phyloP scores from a whole-genome alignment of 768 basidiomycete genomes.

The Omphalotus guepiniiformis region DNA sequence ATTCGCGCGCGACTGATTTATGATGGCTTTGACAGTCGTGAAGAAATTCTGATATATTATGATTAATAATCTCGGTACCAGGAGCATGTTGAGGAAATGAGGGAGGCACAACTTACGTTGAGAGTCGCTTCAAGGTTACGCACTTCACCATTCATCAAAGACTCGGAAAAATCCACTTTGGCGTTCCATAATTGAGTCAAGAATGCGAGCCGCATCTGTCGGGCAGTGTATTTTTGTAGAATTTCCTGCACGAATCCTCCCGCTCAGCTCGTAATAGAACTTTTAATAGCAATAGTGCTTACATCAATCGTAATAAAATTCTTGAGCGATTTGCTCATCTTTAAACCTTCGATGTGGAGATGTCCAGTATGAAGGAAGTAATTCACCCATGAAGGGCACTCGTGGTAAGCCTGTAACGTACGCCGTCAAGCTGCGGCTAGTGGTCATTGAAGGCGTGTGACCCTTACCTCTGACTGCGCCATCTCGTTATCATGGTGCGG shows the following conservation, averaged over 20 bases:
- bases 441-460: slow-evolving; percentile 6
- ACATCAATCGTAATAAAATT: slow-evolving; percentile 98
- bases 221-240: slow-evolving; percentile 71
- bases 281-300: no score
- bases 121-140: slow-evolving; percentile 77
- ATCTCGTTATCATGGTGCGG: slow-evolving; percentile 99
- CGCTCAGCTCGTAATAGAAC: no score
- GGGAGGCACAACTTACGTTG: slow-evolving; percentile 54
- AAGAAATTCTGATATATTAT: slow-evolving; percentile 99
- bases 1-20: slow-evolving; percentile 49
- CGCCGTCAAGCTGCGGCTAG: slow-evolving; percentile 8
- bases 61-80: no score
- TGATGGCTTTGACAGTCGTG: slow-evolving; percentile 75
- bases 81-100: slow-evolving; percentile 12
- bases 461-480: slow-evolving; percentile 86
- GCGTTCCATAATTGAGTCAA: slow-evolving; percentile 88
- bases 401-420: slow-evolving; percentile 79
- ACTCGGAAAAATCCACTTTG: slow-evolving; percentile 92
- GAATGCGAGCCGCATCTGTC: slow-evolving; percentile 91
- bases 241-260: slow-evolving; percentile 91
- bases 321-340: slow-evolving; percentile 99
- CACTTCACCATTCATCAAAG: slow-evolving; percentile 85
- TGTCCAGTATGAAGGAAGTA: slow-evolving; percentile 99
- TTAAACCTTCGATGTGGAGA: slow-evolving; percentile 95
- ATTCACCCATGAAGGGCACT: slow-evolving; percentile 92